Percentiles rank a stretch among this genome's conserved stretches.
Evolutionary conservation across 1,284 basidiomycete species (phyloP).

Genomic region (Moniliella sp.): DNA sequence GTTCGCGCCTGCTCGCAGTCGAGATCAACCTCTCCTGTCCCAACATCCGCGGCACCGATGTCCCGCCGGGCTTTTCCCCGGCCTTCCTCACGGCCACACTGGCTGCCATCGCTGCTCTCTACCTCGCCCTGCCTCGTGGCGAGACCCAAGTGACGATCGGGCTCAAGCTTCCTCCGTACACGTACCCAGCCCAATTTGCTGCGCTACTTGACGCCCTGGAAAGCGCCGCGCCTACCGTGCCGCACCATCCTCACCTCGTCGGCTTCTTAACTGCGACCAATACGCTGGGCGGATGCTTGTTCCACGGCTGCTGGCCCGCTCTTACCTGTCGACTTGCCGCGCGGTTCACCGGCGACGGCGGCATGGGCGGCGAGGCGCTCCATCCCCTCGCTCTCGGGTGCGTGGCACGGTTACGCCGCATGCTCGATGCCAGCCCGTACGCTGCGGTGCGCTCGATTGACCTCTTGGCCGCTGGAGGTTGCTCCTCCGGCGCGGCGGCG

Average conservation of each 20-base stretch:
- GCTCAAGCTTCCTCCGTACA: conserved; percentile 2
- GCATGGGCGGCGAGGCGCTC: conserved; percentile 1
- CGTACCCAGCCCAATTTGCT: conserved; percentile 1
- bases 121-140: not conserved
- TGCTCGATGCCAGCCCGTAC: not conserved
- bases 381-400: conserved; percentile 1
- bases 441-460: not conserved
- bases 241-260: not conserved
- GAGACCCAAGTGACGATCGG: not conserved
- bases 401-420: not conserved
- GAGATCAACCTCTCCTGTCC: conserved; percentile 2
- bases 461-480: conserved; percentile 1
- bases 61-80: not conserved
- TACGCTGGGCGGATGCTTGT: conserved; percentile 1
- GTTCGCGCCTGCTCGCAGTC: not conserved
- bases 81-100: no score
- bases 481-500: not conserved
- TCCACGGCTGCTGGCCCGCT: not conserved
- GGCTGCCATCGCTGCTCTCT: not conserved
- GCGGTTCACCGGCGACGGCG: conserved; percentile 1
- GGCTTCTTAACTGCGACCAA: conserved; percentile 1
- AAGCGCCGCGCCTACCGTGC: not conserved
- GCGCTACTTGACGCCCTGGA: not conserved
- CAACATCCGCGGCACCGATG: conserved; percentile 1
- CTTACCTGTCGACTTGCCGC: not conserved